Base-by-base conservation (phyloP, 2,329 filamentous ascomycete genomes). In the Aphanocladium album region DNA sequence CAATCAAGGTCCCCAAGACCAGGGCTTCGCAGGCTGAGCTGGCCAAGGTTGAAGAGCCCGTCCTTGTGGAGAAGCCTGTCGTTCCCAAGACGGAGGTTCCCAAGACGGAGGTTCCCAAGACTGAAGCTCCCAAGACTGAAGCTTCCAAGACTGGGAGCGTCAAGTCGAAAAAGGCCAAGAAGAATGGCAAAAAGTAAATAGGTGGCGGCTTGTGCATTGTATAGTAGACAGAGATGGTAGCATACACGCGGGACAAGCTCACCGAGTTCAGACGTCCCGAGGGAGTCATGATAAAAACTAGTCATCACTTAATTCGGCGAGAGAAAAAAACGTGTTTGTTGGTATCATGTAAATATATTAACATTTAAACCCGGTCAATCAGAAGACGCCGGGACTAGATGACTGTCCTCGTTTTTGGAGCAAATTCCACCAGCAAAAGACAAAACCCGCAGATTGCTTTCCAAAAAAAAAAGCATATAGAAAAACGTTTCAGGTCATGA, bases 161-260 rank as follows among this genome's bases (percentile, higher is more conserved):
- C 57, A 59, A 59, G 39, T 17, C 57, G n/a, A 59, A 52, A 27
- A 59, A 52, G 27, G 8, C 49, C n/a, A 59, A 53, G 47, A 58
- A 58, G 37, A 51, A 43, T 21, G 35, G 56, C 8, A 59, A 59
- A 35, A 58, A 35, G 56, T 51, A 51, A n/a, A 33, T 5, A 9
- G 8, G 23, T 9, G 2, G 35, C 35, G 7, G 16, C 6, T 12
- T 35, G 6, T 12, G 6, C 33, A 33, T 30, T 56, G 53, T 46
- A 45, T 23, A 50, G 19, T 56, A 46, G 41, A 23, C 23, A 6
- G 5, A 47, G 23, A 21, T 46, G 21, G 45, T 47, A 25, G 23
- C 45, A 27, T 47, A 23, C 23, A 27, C 35, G 16, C 30, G 30
- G 9, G 30, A 30, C 30, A 30, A 9, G 9, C 5, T 9, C 30